phyloP scores from a whole-genome alignment of 176 grass and related monocot species.

The Musa itinerans region DNA sequence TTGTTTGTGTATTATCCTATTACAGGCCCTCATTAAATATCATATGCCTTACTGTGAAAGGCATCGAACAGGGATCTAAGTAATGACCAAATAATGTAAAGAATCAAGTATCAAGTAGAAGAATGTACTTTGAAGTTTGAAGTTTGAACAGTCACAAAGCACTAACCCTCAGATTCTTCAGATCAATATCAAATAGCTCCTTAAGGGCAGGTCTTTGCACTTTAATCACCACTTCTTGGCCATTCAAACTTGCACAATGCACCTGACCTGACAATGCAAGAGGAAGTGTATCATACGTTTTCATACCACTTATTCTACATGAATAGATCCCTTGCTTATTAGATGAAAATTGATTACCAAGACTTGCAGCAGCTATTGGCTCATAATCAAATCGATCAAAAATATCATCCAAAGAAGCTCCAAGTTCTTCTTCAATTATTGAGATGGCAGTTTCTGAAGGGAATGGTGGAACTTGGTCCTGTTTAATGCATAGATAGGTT shows the following conservation, averaged over 20 bases:
- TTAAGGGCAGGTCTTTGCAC: slow-evolving; percentile 97
- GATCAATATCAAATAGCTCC: slow-evolving; percentile 96
- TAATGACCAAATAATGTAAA: not conserved
- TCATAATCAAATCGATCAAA: slow-evolving; percentile 96
- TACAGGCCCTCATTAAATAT: not conserved
- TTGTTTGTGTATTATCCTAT: not conserved
- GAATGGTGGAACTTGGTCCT: slow-evolving; percentile 99
- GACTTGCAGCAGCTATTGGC: slow-evolving; percentile 98
- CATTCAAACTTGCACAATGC: slow-evolving; percentile 79
- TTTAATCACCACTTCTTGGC: slow-evolving; percentile 88
- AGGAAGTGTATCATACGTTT: not conserved
- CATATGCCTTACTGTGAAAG: too few relatives aligned
- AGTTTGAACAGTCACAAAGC: slow-evolving; percentile 19
- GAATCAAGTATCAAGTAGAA: not conserved
- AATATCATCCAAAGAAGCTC: slow-evolving; percentile 54
- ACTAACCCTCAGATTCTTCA: slow-evolving; percentile 90
- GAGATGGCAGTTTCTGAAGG: slow-evolving; percentile 73
- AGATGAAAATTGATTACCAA: slow-evolving; percentile 47
- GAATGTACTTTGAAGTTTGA: not conserved
- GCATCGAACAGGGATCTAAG: not conserved
- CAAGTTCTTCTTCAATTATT: slow-evolving; percentile 89
- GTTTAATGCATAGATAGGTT: not conserved
- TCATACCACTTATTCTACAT: not conserved
- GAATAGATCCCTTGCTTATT: not conserved
- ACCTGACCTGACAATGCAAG: slow-evolving; percentile 66